phyloP scores from a whole-genome alignment of 306 rosid species.

The Prinsepia uniflora region DNA sequence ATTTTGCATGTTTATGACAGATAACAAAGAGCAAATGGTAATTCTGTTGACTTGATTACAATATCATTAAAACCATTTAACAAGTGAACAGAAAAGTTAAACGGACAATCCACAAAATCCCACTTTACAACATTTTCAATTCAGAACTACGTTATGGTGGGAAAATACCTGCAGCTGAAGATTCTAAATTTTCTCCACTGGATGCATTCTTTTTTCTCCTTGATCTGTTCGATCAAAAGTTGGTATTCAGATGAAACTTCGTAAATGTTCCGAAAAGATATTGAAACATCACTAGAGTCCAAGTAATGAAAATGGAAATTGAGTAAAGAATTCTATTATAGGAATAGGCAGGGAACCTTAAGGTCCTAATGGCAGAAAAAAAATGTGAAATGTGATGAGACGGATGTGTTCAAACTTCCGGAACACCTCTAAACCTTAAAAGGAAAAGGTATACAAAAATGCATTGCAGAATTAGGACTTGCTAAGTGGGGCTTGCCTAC shows the following conservation, averaged over 20 bases:
- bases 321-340: background rate
- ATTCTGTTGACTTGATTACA: background rate
- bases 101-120: background rate
- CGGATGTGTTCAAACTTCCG: background rate
- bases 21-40: background rate
- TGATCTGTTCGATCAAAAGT: constrained; percentile 55
- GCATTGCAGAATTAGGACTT: background rate
- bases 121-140: background rate
- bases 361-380: background rate
- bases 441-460: background rate
- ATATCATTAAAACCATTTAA: background rate
- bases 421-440: no score
- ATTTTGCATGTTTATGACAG: background rate
- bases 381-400: background rate
- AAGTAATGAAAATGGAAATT: background rate
- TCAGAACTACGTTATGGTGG: constrained; percentile 11
- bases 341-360: background rate
- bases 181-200: constrained; percentile 78
- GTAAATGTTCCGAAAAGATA: constrained; percentile 3
- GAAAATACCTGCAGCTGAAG: constrained; percentile 61
- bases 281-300: constrained; percentile 7
- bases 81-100: background rate
- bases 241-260: constrained; percentile 23
- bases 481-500: background rate
- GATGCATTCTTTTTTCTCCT: constrained; percentile 89